These are phyloP conservation scores for Metroxylon sagu DNA, from an alignment of 176 grass and related monocot genomes.

Conservation along the genomic window DNA sequence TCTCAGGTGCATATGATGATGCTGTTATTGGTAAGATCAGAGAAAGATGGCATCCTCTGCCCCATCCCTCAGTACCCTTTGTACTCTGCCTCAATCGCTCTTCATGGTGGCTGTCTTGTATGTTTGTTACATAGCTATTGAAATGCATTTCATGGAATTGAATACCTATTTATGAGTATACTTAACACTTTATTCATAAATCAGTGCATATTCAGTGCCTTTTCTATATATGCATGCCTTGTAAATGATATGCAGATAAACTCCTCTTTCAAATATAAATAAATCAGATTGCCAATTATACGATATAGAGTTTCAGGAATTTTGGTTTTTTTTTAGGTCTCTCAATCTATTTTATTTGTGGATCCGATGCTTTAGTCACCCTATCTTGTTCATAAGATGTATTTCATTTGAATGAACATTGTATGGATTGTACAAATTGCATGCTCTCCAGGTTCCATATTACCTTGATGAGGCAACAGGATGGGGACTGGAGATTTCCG, in stretches of 20 bases:
- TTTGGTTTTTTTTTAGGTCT: too few species aligned
- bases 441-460: conserved; percentile 70
- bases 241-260: too few species aligned
- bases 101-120: conserved; percentile 97
- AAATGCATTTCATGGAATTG: conserved; percentile 8
- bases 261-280: too few species aligned
- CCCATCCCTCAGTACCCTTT: conserved; percentile 92
- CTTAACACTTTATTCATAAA: too few species aligned
- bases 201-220: too few species aligned
- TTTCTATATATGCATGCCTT: too few species aligned
- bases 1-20: conserved; percentile 97
- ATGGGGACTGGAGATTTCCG: conserved; percentile 74
- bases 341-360: too few species aligned
- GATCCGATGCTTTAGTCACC: background rate
- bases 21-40: conserved; percentile 82
- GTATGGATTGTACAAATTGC: background rate
- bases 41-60: conserved; percentile 96
- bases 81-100: conserved; percentile 91
- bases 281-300: too few species aligned
- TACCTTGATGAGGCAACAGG: conserved; percentile 66
- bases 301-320: too few species aligned
- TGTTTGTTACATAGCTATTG: conserved; percentile 22
- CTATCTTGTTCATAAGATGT: too few species aligned
- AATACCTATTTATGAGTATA: background rate
- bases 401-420: too few species aligned